phyloP scores from a whole-genome alignment of 202 grass and related monocot species.

The Setaria italica region DNA sequence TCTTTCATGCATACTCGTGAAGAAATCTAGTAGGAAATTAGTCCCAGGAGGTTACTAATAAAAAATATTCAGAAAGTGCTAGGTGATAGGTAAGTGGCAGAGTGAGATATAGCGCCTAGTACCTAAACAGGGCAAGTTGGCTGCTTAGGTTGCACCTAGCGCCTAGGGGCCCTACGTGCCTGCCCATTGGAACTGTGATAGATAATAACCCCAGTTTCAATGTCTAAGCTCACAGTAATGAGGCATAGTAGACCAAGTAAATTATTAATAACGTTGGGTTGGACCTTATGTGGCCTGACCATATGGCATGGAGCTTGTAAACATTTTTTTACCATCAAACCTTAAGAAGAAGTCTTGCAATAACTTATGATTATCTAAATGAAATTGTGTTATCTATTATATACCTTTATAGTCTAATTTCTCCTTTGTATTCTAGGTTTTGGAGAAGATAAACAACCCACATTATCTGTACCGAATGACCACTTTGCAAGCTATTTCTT shows the following conservation, averaged over 20 bases:
- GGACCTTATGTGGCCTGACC: not conserved
- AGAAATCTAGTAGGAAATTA: too few relatives aligned
- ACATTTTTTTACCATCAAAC: too few relatives aligned
- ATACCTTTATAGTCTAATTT: not conserved
- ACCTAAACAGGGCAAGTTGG: not conserved
- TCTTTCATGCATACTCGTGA: too few relatives aligned
- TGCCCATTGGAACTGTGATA: not conserved
- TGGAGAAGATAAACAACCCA: slow-evolving; percentile 74
- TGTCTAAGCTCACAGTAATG: not conserved
- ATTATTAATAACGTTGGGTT: not conserved
- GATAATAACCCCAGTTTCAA: not conserved
- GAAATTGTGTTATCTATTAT: not conserved
- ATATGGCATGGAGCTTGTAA: not conserved
- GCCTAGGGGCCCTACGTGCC: not conserved
- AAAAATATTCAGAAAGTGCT: too few relatives aligned
- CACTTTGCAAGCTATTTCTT: slow-evolving; percentile 69
- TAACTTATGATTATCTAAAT: not conserved
- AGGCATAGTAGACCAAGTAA: not conserved
- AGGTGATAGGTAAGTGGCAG: too few relatives aligned
- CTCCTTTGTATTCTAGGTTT: slow-evolving; percentile 47
- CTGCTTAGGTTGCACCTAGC: too few relatives aligned
- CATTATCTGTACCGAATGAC: slow-evolving; percentile 87
- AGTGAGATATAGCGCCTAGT: not conserved
- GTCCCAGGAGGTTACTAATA: too few relatives aligned
- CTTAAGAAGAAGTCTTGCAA: not conserved